Percentiles rank a stretch among this genome's conserved stretches.
Evolutionary conservation across 331 rosid genomes (phyloP).

Genomic region (Ulmus americana): DNA sequence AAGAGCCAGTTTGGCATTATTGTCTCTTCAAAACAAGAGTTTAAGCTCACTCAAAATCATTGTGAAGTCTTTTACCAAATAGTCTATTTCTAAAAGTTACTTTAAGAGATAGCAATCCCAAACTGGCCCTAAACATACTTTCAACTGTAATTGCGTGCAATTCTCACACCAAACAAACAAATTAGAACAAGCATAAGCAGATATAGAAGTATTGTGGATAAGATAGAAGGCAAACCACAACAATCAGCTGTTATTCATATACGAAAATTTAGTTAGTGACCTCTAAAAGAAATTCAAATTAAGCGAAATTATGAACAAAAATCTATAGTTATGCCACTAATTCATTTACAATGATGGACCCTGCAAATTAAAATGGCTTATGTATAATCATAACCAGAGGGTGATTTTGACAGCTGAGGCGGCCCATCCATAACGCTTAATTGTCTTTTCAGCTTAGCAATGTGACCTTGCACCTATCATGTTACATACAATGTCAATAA

Average conservation of each 20-base stretch:
- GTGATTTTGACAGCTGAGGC: conserved; percentile 65
- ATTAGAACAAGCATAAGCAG: conserved; percentile 3
- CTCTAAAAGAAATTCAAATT: conserved; percentile 15
- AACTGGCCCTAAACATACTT: too few species aligned
- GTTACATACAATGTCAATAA: conserved; percentile 25
- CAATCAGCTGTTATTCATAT: conserved; percentile 16
- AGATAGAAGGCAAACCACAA: conserved; percentile 1
- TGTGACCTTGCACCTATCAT: conserved; percentile 88
- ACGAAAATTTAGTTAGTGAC: conserved; percentile 23
- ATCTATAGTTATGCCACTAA: conserved; percentile 14
- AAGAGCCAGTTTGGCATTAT: too few species aligned
- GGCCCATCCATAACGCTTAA: conserved; percentile 68
- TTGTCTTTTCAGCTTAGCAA: conserved; percentile 73
- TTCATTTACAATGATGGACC: conserved; percentile 13
- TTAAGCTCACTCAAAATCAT: too few species aligned
- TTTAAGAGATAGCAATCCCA: too few species aligned
- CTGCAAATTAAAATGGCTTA: conserved; percentile 13
- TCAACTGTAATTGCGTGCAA: not conserved
- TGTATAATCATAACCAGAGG: conserved; percentile 55
- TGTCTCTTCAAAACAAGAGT: too few species aligned
- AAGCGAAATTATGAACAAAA: conserved; percentile 9
- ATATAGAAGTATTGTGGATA: not conserved
- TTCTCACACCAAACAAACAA: not conserved
- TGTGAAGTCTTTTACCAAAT: too few species aligned
- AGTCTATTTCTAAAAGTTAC: too few species aligned